Evolutionary conservation across 2,329 filamentous ascomycete genomes (phyloP).

Genomic region (Cadophora sp.): DNA sequence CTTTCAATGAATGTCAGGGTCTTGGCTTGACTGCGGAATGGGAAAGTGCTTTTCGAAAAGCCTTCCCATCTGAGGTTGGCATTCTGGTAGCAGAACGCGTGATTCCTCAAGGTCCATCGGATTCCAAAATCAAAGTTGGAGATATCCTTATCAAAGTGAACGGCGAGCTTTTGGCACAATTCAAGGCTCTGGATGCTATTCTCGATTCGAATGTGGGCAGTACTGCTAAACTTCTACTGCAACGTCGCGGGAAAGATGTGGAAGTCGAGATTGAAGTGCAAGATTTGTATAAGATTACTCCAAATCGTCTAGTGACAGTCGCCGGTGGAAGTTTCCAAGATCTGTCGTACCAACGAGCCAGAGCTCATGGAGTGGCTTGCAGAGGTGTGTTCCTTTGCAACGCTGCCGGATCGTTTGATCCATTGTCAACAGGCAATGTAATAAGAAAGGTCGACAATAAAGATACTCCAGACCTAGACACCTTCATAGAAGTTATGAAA

Average conservation of each 20-base stretch:
- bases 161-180: conserved; percentile 89
- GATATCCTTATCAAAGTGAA: conserved; percentile 95
- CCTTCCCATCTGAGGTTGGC: conserved; percentile 91
- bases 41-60: conserved; percentile 83
- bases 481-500: conserved; percentile 92
- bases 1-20: conserved; percentile 94
- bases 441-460: conserved; percentile 92
- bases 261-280: conserved; percentile 85
- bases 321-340: conserved; percentile 95
- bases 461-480: conserved; percentile 83
- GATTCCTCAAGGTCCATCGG: conserved; percentile 86
- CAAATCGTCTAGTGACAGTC: conserved; percentile 93
- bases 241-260: conserved; percentile 86
- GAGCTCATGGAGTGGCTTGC: conserved; percentile 89
- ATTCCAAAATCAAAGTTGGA: conserved; percentile 88
- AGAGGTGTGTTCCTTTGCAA: conserved; percentile 96
- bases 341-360: conserved; percentile 96
- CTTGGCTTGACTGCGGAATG: conserved; percentile 84
- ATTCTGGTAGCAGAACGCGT: conserved; percentile 98
- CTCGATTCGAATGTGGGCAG: conserved; percentile 86
- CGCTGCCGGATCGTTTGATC: conserved; percentile 90
- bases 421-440: conserved; percentile 92
- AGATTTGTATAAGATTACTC: conserved; percentile 92
- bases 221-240: conserved; percentile 78
- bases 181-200: conserved; percentile 89